A percentile compares a stretch with the other conserved stretches of the same genome.
These are phyloP conservation scores for Diplogelasinospora grovesii DNA, from an alignment of 495 filamentous ascomycete species.

Conservation along the genomic window DNA sequence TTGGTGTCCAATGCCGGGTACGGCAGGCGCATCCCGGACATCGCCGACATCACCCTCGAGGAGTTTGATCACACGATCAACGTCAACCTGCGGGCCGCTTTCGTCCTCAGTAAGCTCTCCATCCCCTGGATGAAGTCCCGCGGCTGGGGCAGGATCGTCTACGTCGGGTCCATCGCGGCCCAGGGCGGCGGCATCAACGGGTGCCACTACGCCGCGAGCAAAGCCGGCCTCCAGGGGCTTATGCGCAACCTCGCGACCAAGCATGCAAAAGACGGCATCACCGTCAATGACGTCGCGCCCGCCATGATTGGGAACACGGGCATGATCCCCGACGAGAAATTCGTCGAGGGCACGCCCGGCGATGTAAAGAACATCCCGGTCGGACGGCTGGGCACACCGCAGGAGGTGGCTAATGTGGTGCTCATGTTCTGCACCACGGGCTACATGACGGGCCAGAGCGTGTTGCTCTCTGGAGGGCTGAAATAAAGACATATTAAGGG, in stretches of 20 bases:
- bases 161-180: conserved; percentile 61
- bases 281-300: conserved; percentile 68
- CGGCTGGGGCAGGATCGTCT: conserved; percentile 61
- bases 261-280: conserved; percentile 57
- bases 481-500: conserved; percentile 18
- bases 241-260: conserved; percentile 59
- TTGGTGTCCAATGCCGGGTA: conserved; percentile 46
- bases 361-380: conserved; percentile 51
- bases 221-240: conserved; percentile 55
- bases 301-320: conserved; percentile 67
- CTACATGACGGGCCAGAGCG: conserved; percentile 61
- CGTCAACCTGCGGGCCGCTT: conserved; percentile 60
- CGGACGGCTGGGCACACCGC: conserved; percentile 54
- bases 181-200: conserved; percentile 63
- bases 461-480: conserved; percentile 52
- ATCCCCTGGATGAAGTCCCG: conserved; percentile 58
- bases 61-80: conserved; percentile 62
- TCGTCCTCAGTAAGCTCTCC: conserved; percentile 57
- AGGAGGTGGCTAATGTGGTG: conserved; percentile 63
- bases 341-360: conserved; percentile 41
- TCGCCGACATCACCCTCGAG: conserved; percentile 39
- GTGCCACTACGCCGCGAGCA: conserved; percentile 63
- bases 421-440: conserved; percentile 61
- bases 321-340: conserved; percentile 55
- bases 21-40: conserved; percentile 26